Percentiles rank a stretch among this genome's conserved stretches.
Conservation (phyloP, 305 asterid genomes). For the Fraxinus sp. region DNA sequence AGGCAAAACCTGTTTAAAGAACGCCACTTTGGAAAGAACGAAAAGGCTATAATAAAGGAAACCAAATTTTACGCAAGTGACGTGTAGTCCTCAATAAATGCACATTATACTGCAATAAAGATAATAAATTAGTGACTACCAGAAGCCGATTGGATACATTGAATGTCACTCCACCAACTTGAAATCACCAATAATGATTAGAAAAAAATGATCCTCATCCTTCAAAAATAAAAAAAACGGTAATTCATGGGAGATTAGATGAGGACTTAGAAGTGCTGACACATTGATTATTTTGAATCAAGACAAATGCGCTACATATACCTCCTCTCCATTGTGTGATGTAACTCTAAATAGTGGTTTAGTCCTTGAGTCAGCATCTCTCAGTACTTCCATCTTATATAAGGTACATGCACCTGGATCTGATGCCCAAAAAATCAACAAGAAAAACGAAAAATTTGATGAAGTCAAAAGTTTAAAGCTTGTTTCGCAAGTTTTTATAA, state of each 20-base stretch:
- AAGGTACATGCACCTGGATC: constrained; percentile 57
- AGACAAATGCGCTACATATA: constrained; percentile 34
- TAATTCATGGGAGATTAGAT: background rate
- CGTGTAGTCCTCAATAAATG: constrained; percentile 8
- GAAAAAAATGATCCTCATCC: background rate
- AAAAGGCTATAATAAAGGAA: constrained; percentile 10
- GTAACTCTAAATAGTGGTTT: constrained; percentile 83
- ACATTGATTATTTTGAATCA: constrained; percentile 9
- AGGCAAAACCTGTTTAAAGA: background rate
- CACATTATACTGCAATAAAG: background rate
- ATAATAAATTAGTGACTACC: constrained; percentile 12
- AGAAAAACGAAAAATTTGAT: constrained; percentile 13
- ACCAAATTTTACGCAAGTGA: background rate
- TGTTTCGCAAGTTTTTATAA: background rate
- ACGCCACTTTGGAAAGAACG: background rate
- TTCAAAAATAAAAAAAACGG: background rate
- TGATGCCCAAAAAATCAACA: constrained; percentile 34
- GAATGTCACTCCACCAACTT: constrained; percentile 19
- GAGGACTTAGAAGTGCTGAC: background rate
- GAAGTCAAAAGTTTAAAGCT: constrained; percentile 3
- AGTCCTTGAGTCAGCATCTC: constrained; percentile 59
- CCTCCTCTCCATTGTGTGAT: constrained; percentile 79
- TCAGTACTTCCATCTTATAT: constrained; percentile 84
- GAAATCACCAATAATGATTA: background rate
- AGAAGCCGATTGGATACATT: background rate